A percentile compares a stretch with the other conserved stretches of the same genome.
phyloP scores from a whole-genome alignment of 257 asterid genomes.

The Ehretia macrophylla region DNA sequence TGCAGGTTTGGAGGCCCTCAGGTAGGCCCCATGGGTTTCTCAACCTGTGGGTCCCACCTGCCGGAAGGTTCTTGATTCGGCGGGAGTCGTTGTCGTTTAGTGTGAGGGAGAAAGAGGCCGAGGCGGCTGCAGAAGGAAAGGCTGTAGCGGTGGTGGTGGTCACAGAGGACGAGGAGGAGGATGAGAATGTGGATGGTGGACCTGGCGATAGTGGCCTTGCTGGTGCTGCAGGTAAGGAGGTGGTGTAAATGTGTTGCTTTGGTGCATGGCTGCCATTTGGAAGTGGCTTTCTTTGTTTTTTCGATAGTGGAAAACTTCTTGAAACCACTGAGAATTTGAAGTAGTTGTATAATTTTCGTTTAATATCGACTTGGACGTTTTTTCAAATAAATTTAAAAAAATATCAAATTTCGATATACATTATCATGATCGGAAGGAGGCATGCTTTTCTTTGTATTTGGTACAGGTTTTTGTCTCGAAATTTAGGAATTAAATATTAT shows the following conservation, averaged over 20 bases:
- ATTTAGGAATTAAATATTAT: no score
- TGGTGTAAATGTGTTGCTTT: not conserved
- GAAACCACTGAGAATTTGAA: no score
- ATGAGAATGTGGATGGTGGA: not conserved
- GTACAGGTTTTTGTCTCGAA: no score
- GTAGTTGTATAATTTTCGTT: no score
- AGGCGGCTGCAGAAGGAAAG: not conserved
- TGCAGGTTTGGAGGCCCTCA: conserved; percentile 45
- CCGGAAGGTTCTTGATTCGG: conserved; percentile 40
- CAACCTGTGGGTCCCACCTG: conserved; percentile 41
- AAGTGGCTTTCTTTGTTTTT: not conserved
- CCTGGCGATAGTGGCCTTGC: not conserved
- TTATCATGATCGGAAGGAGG: no score
- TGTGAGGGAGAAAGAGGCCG: conserved; percentile 22
- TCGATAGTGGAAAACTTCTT: no score
- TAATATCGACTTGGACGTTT: no score
- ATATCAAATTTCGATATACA: no score
- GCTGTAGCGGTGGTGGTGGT: conserved; percentile 18
- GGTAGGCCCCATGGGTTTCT: conserved; percentile 47
- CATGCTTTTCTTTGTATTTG: no score
- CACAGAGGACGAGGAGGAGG: not conserved
- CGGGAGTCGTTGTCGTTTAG: conserved; percentile 43
- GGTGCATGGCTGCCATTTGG: conserved; percentile 30
- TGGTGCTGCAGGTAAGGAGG: not conserved
- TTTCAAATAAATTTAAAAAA: no score